Conservation (phyloP, 139 green algal genomes). For the Coelastrella sp. region DNA sequence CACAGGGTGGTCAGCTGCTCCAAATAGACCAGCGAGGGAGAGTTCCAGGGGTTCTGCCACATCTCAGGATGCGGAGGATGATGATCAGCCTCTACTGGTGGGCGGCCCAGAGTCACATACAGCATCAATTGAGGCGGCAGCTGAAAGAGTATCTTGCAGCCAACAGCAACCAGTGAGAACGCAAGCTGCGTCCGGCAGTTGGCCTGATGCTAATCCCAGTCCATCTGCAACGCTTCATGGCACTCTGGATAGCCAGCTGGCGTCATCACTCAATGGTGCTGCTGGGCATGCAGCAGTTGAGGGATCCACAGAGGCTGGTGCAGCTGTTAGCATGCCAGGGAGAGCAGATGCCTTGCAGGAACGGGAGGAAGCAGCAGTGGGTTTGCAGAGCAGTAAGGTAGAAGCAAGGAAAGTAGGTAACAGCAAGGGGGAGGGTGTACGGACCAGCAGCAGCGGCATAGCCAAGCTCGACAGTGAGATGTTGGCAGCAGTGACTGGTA, state of each 20-base stretch:
- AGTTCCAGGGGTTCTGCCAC: background rate
- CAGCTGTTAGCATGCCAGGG: background rate
- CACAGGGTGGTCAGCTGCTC: constrained; percentile 1
- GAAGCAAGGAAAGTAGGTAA: background rate
- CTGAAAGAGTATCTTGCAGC: background rate
- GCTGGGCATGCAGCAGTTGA: background rate
- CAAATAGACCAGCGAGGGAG: background rate
- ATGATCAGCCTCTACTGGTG: background rate
- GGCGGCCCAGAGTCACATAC: background rate
- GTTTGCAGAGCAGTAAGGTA: background rate
- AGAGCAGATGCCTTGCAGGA: background rate
- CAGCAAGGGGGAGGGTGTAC: too few relatives aligned
- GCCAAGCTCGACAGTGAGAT: background rate
- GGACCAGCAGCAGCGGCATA: background rate
- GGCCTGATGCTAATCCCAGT: constrained; percentile 25
- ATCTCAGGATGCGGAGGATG: background rate
- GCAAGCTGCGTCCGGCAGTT: constrained; percentile 24
- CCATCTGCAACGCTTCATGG: background rate
- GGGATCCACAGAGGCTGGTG: too few relatives aligned
- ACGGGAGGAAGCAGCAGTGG: too few relatives aligned
- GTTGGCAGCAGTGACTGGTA: constrained; percentile 28
- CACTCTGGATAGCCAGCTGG: background rate
- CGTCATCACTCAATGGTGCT: background rate
- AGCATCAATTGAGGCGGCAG: background rate
- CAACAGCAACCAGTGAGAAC: background rate